phyloP scores from a whole-genome alignment of 2,329 filamentous ascomycete genomes.

The Fusarium bactridioides region DNA sequence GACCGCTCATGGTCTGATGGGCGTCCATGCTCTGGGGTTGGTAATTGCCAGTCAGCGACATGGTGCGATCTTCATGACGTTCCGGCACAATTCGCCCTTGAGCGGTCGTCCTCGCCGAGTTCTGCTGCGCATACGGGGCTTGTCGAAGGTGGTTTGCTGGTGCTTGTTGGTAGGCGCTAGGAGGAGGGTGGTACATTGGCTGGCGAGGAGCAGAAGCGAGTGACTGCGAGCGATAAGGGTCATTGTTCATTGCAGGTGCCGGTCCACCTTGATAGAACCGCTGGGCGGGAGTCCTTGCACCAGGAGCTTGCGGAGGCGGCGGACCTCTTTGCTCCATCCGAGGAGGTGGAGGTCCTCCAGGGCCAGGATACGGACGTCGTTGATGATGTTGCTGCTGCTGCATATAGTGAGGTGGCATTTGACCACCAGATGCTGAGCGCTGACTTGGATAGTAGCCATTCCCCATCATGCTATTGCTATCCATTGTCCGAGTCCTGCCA shows the following conservation, averaged over 20 bases:
- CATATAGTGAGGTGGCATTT: slow-evolving; percentile 55
- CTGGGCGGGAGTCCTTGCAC: slow-evolving; percentile 57
- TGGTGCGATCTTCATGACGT: slow-evolving; percentile 88
- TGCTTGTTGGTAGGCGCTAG: slow-evolving; percentile 67
- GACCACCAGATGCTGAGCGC: slow-evolving; percentile 60
- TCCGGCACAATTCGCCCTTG: slow-evolving; percentile 93
- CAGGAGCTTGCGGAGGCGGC: slow-evolving; percentile 53
- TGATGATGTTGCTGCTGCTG: slow-evolving; percentile 57
- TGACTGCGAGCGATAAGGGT: slow-evolving; percentile 91
- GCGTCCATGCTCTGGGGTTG: slow-evolving; percentile 77
- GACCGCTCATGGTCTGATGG: slow-evolving; percentile 92
- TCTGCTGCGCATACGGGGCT: slow-evolving; percentile 71
- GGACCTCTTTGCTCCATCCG: slow-evolving; percentile 70
- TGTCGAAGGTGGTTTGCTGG: slow-evolving; percentile 82
- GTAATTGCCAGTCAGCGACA: slow-evolving; percentile 87
- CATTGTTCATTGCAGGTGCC: slow-evolving; percentile 75
- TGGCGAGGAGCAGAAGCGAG: slow-evolving; percentile 80
- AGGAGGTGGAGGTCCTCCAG: slow-evolving; percentile 61
- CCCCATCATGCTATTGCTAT: slow-evolving; percentile 51
- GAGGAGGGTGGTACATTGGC: slow-evolving; percentile 72
- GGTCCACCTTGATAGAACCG: slow-evolving; percentile 69
- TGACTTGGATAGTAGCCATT: slow-evolving; percentile 63
- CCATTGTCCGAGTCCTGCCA: slow-evolving; percentile 44
- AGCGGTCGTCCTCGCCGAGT: slow-evolving; percentile 81
- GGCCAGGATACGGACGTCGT: slow-evolving; percentile 56